Percentiles rank a stretch among this genome's conserved stretches.
phyloP scores from a whole-genome alignment of 305 asterid species.

The Striga hermonthica region DNA sequence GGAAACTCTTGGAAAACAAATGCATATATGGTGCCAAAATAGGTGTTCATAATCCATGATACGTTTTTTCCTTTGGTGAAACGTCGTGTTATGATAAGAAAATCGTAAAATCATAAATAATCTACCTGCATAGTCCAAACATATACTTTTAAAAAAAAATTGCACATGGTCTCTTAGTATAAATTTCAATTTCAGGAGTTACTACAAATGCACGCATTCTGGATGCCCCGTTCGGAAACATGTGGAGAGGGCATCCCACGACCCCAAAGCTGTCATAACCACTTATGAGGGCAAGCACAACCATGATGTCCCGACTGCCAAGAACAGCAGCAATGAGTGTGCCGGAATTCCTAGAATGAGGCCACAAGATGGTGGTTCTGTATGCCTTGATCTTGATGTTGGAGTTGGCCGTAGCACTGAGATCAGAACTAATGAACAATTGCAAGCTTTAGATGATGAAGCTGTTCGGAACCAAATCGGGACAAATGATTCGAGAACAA shows the following conservation, averaged over 20 bases:
- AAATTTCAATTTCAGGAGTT: conserved; percentile 63
- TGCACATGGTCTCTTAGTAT: background rate
- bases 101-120: background rate
- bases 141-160: background rate
- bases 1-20: too few relatives aligned
- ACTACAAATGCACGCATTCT: conserved; percentile 79
- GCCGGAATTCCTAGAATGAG: conserved; percentile 41
- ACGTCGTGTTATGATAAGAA: background rate
- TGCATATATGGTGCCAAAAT: too few relatives aligned
- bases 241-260: conserved; percentile 95
- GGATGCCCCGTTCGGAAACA: conserved; percentile 96
- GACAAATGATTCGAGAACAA: conserved; percentile 24
- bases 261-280: conserved; percentile 92
- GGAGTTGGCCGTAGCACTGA: conserved; percentile 52
- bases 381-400: conserved; percentile 86
- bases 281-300: conserved; percentile 96
- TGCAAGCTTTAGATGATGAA: conserved; percentile 37
- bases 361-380: conserved; percentile 46
- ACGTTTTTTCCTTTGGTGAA: background rate
- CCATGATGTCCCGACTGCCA: conserved; percentile 80
- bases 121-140: background rate
- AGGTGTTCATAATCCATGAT: background rate
- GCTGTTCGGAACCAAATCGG: conserved; percentile 35
- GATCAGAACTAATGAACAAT: conserved; percentile 39
- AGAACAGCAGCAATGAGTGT: conserved; percentile 62